Conservation (phyloP, 2,329 filamentous ascomycete species). For the Akanthomyces uredinophilus region DNA sequence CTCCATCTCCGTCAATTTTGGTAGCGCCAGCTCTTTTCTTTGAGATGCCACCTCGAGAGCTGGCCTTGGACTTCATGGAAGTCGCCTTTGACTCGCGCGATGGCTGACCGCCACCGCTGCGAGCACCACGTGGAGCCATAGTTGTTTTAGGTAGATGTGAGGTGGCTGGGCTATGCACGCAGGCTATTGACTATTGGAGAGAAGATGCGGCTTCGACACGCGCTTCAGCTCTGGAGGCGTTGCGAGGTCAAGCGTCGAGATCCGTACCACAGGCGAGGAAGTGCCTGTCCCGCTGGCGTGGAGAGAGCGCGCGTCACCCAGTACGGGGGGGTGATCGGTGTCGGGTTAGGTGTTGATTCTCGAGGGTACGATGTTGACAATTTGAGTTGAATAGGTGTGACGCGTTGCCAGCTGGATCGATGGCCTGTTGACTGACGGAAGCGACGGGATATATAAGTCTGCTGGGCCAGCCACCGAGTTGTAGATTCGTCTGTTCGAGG, state of each 20-base stretch:
- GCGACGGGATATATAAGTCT: not conserved
- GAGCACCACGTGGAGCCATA: slow-evolving; percentile 20
- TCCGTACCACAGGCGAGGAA: not conserved
- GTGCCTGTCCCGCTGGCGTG: not conserved
- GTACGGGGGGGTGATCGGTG: not conserved
- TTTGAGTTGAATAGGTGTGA: not conserved
- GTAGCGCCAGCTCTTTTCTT: slow-evolving; percentile 39
- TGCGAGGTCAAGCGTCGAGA: not conserved
- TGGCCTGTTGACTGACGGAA: not conserved
- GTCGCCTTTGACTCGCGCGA: slow-evolving; percentile 29
- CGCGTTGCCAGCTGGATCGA: not conserved
- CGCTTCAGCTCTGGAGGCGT: not conserved
- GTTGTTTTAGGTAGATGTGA: slow-evolving; percentile 15
- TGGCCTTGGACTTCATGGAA: slow-evolving; percentile 26
- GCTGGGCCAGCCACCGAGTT: not conserved
- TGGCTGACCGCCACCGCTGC: slow-evolving; percentile 18
- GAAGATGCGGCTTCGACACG: not conserved
- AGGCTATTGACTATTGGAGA: slow-evolving; percentile 2
- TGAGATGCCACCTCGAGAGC: slow-evolving; percentile 44
- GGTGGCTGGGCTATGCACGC: slow-evolving; percentile 10
- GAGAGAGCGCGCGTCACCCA: not conserved
- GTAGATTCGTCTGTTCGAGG: not conserved
- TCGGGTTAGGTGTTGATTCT: not conserved
- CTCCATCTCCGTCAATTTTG: slow-evolving; percentile 50
- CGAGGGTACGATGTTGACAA: not conserved